A percentile compares a stretch with the other conserved stretches of the same genome.
These are phyloP conservation scores for Septoria linicola DNA, from an alignment of 2,329 filamentous ascomycete species.

Conservation along the genomic window DNA sequence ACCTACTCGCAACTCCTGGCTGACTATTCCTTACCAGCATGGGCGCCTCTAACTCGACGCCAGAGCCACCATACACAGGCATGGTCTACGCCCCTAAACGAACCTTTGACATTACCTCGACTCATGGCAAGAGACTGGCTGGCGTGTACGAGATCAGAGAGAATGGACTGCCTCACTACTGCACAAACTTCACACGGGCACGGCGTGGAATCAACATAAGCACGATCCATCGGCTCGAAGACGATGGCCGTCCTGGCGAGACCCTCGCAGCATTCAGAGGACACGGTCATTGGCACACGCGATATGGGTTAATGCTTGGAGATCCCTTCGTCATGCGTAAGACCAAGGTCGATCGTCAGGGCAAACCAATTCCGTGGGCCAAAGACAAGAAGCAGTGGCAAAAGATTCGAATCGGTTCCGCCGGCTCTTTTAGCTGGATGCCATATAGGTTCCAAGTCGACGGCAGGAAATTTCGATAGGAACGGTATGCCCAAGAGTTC, in stretches of 20 bases:
- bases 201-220: neutral
- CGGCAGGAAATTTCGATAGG: slow-evolving; percentile 1
- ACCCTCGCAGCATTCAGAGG: slow-evolving; percentile 4
- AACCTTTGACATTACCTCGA: slow-evolving; percentile 6
- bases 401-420: neutral
- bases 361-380: neutral
- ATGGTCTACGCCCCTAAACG: neutral
- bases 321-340: slow-evolving; percentile 1
- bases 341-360: neutral
- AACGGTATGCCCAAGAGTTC: neutral
- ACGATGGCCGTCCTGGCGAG: neutral
- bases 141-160: slow-evolving; percentile 3
- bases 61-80: slow-evolving; percentile 3
- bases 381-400: neutral
- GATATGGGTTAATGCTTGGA: neutral
- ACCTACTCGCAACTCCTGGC: too few relatives aligned
- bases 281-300: neutral
- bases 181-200: neutral
- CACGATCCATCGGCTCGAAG: slow-evolving; percentile 1
- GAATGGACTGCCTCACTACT: neutral
- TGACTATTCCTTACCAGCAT: neutral
- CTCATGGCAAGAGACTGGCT: neutral
- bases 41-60: neutral
- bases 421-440: neutral
- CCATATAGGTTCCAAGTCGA: neutral